Base-by-base conservation (phyloP, 169 alveolate genomes). In the Plasmodium relictum region DNA sequence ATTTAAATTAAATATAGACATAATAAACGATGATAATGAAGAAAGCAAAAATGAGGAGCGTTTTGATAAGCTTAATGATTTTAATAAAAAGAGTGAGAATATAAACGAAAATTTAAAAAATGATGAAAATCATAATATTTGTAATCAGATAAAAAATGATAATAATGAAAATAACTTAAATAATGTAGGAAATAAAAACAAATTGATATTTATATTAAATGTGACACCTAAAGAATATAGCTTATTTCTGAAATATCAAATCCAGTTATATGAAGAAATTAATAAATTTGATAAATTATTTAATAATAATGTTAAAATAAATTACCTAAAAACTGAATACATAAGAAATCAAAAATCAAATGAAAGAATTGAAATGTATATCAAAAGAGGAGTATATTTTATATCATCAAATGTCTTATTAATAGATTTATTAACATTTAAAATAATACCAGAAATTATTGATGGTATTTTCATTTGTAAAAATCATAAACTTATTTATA, bases 401-500 rank as follows among this genome's bases (percentile, higher is more conserved):
- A 86, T 86, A 18, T 86, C 92, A 22, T 86, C 92, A 6, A 86
- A 86, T 59, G 31, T 86, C 10, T 44, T 86, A 45, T 42, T 86
- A 42, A 86, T 86, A 3, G 92, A 86, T 24, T 39, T 86, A 48
- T 71, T 86, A 86, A 86, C 92, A 44, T 86, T 70, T 72, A 86
- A 86, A 86, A 71, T 86, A 42, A 86, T 86, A 12, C 92, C 92
- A 8, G 92, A 86, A 86, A 71, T 86, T 44, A 86, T 86, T 37
- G 92, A 86, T 71, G 92, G 92, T 0, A 86, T 86, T 16, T 86
- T 86, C 50, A 71, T 86, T 24, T 86, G 92, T 52, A 70, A 72
- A 59, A 86, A 61, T 31, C 92, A 86, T 10, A 86, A 62, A 44
- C 87, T 86, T 14, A 59, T 86, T 5, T 86, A 70, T 45, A 86